These are phyloP conservation scores for Pythium volutum DNA, from an alignment of 352 stramenopile species.

Conservation along the genomic window DNA sequence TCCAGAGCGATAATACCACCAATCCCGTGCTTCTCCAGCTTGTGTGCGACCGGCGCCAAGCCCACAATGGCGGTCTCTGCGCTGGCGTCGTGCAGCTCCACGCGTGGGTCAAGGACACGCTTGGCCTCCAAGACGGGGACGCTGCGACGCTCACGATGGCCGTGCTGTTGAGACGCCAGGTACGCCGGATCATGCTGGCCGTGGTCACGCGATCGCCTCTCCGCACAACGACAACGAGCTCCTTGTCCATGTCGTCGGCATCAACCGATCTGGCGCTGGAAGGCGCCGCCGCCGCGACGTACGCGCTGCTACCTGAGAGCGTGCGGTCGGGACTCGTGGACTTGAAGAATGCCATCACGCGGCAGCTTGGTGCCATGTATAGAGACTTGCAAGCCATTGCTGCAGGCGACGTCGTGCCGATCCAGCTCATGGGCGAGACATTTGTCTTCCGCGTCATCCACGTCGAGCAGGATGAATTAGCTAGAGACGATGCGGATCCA, in stretches of 20 bases:
- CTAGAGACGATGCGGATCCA: constrained; percentile 5
- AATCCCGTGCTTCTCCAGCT: constrained; percentile 31
- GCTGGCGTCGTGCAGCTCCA: constrained; percentile 38
- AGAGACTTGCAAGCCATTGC: not conserved
- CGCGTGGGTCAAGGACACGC: constrained; percentile 45
- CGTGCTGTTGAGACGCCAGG: not conserved
- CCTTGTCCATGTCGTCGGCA: constrained; percentile 15
- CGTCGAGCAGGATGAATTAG: constrained; percentile 3
- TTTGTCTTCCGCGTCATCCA: constrained; percentile 44
- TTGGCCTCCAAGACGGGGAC: constrained; percentile 23
- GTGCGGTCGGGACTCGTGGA: constrained; percentile 35
- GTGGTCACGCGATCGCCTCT: constrained; percentile 13
- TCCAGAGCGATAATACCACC: constrained; percentile 16
- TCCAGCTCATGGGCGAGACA: constrained; percentile 47
- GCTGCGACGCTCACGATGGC: not conserved
- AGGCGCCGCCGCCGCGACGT: not conserved
- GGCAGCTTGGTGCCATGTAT: constrained; percentile 33
- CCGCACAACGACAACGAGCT: constrained; percentile 30
- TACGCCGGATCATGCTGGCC: constrained; percentile 8
- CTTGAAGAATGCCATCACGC: constrained; percentile 29
- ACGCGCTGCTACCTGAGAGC: constrained; percentile 35
- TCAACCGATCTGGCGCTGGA: not conserved
- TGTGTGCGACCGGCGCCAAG: constrained; percentile 28
- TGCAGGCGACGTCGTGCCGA: constrained; percentile 31
- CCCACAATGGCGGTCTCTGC: constrained; percentile 18